Base-by-base conservation (phyloP, 176 grass and related monocot species). In the Poa pratensis region DNA sequence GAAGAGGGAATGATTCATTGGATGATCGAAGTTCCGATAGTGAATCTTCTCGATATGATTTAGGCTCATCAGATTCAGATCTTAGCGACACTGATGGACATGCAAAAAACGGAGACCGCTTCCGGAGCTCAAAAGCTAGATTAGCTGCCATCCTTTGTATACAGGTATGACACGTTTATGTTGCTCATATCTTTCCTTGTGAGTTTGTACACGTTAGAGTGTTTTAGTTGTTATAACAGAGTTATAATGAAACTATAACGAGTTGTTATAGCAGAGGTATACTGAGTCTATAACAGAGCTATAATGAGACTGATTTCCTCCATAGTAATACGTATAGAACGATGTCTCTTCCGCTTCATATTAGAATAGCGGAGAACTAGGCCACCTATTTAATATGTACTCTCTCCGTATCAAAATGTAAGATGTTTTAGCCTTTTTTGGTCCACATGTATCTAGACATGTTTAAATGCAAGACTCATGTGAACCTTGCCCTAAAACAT, bases 11-110 rank as follows among this genome's bases (percentile, higher is more conserved):
- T 77, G 76, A 77, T 85, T 52, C 30, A 67, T 26, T 72, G 22
- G 79, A 91, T 59, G 67, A 78, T 88, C 89, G 12, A 76, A 90
- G 72, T 91, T 98, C 87, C 54, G 95, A 95, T 78, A 84, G 73
- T 82, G 90, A 88, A 69, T 76, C 82, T 91, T 92, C 87, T 87
- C 88, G 84, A 90, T 93, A 87, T 88, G 89, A 91, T 93, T 87
- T 93, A 79, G 86, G 82, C 69, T 98, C 91, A 30, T 98, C 95
- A 80, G 95, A 98, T 84, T 98, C 95, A 57, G 95, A 98, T 91
- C 85, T 93, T 58, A 98, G 95, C 69, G 93, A 95, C 91, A 93
- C 69, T 55, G 95, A 98, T 92, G 84, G 88, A 69, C 85, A 84
- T 88, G 69, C 80, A 68, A 91, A 95, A 86, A 70, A 19, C 79